A percentile compares a stretch with the other conserved stretches of the same genome.
phyloP scores from a whole-genome alignment of 345 rosid species.

The Salix dunnii region DNA sequence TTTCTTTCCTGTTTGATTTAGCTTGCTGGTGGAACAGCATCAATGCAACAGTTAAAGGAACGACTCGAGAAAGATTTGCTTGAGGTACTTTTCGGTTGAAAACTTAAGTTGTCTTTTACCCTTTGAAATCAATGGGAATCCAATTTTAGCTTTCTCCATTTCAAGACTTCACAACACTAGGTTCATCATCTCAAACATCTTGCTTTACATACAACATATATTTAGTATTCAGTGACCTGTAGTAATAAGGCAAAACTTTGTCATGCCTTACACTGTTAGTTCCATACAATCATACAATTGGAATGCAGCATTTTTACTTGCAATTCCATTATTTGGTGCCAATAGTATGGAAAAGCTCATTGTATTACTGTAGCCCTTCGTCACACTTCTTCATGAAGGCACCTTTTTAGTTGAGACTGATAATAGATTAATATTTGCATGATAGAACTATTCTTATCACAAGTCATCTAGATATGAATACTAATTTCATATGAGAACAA shows the following conservation, averaged over 20 bases:
- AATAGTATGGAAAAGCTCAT: not conserved
- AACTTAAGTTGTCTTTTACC: not conserved
- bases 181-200: not conserved
- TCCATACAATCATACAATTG: not conserved
- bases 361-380: not conserved
- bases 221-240: not conserved
- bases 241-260: not conserved
- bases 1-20: constrained; percentile 25
- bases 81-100: constrained; percentile 48
- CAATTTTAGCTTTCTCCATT: not conserved
- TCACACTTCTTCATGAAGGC: not conserved
- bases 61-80: constrained; percentile 96
- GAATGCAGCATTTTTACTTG: not conserved
- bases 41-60: constrained; percentile 98
- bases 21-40: constrained; percentile 99
- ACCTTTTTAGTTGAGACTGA: not conserved
- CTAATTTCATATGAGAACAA: not conserved
- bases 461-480: not conserved
- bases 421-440: not conserved
- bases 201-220: not conserved
- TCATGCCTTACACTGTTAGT: not conserved
- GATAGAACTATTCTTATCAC: not conserved
- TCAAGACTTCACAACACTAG: not conserved
- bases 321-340: not conserved
- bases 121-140: not conserved